Conservation (phyloP, 371 early-diverging fungal genomes). For the Actinomortierella ambigua region DNA sequence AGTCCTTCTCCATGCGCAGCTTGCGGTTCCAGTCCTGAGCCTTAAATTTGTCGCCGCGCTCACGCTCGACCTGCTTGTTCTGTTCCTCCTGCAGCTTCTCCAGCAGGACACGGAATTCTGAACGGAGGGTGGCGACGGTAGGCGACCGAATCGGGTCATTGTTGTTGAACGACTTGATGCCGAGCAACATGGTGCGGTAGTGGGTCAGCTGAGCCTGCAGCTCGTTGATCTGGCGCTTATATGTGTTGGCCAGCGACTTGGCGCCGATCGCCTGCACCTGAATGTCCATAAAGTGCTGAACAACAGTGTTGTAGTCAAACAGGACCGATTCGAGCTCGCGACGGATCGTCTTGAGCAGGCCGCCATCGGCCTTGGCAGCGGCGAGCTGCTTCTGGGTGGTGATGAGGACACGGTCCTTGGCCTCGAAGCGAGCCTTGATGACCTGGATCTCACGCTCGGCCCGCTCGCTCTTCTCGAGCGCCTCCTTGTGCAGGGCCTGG, state of each 20-base stretch:
- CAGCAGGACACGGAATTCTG: constrained; percentile 39
- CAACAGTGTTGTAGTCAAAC: constrained; percentile 46
- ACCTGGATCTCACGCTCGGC: constrained; percentile 35
- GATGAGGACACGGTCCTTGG: constrained; percentile 44
- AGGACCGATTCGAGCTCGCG: constrained; percentile 42
- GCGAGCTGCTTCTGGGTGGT: constrained; percentile 43
- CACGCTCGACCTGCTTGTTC: constrained; percentile 29
- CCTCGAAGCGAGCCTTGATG: constrained; percentile 43
- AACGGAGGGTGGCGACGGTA: constrained; percentile 36
- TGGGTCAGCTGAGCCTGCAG: constrained; percentile 34
- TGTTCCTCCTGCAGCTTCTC: constrained; percentile 46
- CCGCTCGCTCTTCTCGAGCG: constrained; percentile 38
- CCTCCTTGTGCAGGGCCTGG: constrained; percentile 42
- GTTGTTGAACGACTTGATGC: constrained; percentile 48
- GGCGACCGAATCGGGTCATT: constrained; percentile 48
- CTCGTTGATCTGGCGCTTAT: constrained; percentile 40
- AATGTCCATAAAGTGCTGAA: constrained; percentile 47
- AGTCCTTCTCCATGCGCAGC: constrained; percentile 47
- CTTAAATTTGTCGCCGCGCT: constrained; percentile 28
- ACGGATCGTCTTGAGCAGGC: constrained; percentile 40
- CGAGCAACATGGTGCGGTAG: constrained; percentile 41
- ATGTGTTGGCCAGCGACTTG: constrained; percentile 32
- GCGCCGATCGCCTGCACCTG: constrained; percentile 46
- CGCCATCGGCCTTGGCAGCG: constrained; percentile 39
- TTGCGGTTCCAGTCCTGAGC: constrained; percentile 48